These are phyloP conservation scores for Pythium pectinolyticum DNA, from an alignment of 352 stramenopile species.

Conservation along the genomic window DNA sequence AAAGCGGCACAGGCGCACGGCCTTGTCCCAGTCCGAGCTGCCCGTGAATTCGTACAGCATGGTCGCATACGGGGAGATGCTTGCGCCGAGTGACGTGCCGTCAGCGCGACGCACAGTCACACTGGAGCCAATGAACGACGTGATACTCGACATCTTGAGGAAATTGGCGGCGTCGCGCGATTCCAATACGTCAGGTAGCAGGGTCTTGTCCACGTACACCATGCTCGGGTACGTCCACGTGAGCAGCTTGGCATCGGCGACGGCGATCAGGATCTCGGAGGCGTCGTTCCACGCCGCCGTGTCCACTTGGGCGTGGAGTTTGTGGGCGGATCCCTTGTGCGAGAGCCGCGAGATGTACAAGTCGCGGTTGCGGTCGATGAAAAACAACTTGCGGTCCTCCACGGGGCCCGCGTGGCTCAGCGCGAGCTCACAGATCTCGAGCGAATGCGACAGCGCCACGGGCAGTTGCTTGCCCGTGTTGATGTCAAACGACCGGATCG, in stretches of 20 bases:
- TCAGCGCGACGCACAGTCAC: constrained; percentile 88
- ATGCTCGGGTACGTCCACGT: constrained; percentile 92
- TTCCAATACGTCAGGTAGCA: constrained; percentile 81
- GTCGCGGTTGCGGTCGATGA: constrained; percentile 89
- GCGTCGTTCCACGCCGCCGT: constrained; percentile 88
- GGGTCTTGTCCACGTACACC: constrained; percentile 90
- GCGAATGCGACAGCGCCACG: constrained; percentile 57
- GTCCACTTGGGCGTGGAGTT: constrained; percentile 91
- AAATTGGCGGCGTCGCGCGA: constrained; percentile 77
- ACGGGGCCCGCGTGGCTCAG: constrained; percentile 77
- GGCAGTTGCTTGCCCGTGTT: constrained; percentile 79
- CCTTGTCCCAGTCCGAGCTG: constrained; percentile 88
- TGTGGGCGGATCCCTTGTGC: constrained; percentile 66
- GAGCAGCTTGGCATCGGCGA: constrained; percentile 87
- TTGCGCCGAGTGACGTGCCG: constrained; percentile 80
- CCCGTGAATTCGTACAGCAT: constrained; percentile 89
- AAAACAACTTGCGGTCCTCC: constrained; percentile 83
- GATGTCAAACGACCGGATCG: constrained; percentile 89
- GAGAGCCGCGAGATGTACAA: constrained; percentile 74
- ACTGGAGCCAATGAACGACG: constrained; percentile 82
- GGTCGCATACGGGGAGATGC: constrained; percentile 74
- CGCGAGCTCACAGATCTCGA: constrained; percentile 81
- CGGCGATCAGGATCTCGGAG: constrained; percentile 85
- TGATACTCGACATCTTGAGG: constrained; percentile 83
- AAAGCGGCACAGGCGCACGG: constrained; percentile 89